These are phyloP conservation scores for Pleurozium schreberi DNA, from an alignment of 225 moss, liverwort and hornwort genomes.

Conservation along the genomic window DNA sequence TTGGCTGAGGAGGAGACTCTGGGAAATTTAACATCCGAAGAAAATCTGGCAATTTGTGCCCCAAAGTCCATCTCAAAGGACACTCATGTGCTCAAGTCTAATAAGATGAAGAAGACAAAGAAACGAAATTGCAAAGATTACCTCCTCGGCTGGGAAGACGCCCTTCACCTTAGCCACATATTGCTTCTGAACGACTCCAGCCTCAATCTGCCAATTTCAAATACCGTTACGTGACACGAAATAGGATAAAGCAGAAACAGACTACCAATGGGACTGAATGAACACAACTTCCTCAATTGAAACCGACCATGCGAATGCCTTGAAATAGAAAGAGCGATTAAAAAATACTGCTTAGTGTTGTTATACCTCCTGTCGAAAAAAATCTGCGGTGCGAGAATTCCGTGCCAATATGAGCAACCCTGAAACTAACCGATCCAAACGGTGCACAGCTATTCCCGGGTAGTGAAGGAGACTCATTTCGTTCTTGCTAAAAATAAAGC, in stretches of 20 bases:
- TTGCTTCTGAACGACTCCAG: slow-evolving; percentile 77
- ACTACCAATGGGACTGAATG: not conserved
- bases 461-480: slow-evolving; percentile 33
- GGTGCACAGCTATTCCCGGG: slow-evolving; percentile 62
- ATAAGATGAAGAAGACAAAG: not conserved
- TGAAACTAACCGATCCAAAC: slow-evolving; percentile 93
- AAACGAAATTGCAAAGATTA: not conserved
- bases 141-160: slow-evolving; percentile 79
- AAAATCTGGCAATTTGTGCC: not conserved
- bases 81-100: too few species aligned
- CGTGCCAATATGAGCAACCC: slow-evolving; percentile 88
- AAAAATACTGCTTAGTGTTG: not conserved
- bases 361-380: slow-evolving; percentile 79
- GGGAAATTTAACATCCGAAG: not conserved
- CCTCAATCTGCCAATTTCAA: slow-evolving; percentile 66
- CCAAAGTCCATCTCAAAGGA: too few species aligned
- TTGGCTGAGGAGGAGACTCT: not conserved
- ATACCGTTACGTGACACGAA: not conserved
- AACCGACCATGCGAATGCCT: not conserved
- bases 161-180: slow-evolving; percentile 97
- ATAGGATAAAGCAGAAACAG: not conserved
- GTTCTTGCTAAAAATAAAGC: not conserved
- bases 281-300: not conserved
- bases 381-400: slow-evolving; percentile 68
- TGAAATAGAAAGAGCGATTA: not conserved